phyloP scores from a whole-genome alignment of 768 basidiomycete species.

The Boletus insuetus region DNA sequence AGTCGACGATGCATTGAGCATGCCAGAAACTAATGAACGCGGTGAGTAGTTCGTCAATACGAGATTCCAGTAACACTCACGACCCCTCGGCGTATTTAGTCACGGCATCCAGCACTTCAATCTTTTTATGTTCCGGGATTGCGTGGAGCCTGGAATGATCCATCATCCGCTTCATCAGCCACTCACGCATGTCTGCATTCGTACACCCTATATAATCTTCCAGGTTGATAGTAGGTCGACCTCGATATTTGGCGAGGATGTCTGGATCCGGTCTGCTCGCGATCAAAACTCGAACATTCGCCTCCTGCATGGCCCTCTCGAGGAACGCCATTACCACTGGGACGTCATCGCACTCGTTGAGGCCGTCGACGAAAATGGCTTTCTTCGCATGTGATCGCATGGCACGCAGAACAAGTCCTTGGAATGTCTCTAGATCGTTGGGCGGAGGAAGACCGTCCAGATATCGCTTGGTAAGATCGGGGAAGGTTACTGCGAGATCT shows the following conservation, averaged over 20 bases:
- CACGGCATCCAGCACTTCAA: slow-evolving; percentile 18
- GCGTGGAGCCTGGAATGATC: slow-evolving; percentile 21
- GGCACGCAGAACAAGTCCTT: slow-evolving; percentile 20
- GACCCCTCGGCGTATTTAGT: slow-evolving; percentile 14
- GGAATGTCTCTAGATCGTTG: slow-evolving; percentile 6
- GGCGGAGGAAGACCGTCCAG: slow-evolving; percentile 21
- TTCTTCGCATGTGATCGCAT: slow-evolving; percentile 24
- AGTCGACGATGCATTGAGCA: slow-evolving; percentile 28
- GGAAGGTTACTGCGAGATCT: slow-evolving; percentile 20
- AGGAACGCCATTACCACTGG: slow-evolving; percentile 20
- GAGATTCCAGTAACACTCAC: slow-evolving; percentile 8
- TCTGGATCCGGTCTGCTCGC: slow-evolving; percentile 23
- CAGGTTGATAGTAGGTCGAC: slow-evolving; percentile 19
- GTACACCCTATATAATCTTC: slow-evolving; percentile 22
- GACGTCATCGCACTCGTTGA: slow-evolving; percentile 27
- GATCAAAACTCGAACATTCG: slow-evolving; percentile 23
- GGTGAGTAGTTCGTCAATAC: background rate
- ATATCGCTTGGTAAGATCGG: slow-evolving; percentile 15
- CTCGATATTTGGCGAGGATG: slow-evolving; percentile 15
- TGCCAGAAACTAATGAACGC: slow-evolving; percentile 23
- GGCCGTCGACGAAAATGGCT: slow-evolving; percentile 23
- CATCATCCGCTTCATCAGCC: slow-evolving; percentile 26
- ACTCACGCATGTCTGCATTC: slow-evolving; percentile 22
- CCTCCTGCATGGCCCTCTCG: slow-evolving; percentile 20
- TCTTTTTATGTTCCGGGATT: slow-evolving; percentile 22